Percentiles rank a stretch among this genome's conserved stretches.
Conservation (phyloP, 371 early-diverging fungal species). For the Mucor velutinosus region DNA sequence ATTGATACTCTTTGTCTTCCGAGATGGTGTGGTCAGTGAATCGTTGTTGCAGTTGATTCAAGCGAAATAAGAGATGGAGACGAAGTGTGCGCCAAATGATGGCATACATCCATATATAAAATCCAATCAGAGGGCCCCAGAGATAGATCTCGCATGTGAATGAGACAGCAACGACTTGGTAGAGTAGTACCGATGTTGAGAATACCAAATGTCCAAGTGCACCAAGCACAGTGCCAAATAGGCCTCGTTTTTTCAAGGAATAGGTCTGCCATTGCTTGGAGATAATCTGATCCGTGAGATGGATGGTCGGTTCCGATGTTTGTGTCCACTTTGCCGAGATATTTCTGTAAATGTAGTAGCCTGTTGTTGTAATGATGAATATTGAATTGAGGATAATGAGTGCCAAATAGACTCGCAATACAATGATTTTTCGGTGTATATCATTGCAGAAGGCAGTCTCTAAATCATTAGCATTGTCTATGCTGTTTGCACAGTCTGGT, state of each 20-base stretch:
- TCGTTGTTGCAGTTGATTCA: constrained; percentile 8
- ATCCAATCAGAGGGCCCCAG: constrained; percentile 16
- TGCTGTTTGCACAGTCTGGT: constrained; percentile 3
- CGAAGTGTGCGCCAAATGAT: constrained; percentile 16
- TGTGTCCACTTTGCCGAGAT: neutral
- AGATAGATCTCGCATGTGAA: constrained; percentile 18
- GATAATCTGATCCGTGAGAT: neutral
- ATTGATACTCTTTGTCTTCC: neutral
- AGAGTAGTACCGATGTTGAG: neutral
- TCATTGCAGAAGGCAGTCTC: neutral
- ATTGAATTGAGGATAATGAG: constrained; percentile 10
- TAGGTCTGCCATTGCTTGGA: constrained; percentile 20
- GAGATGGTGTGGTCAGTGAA: neutral
- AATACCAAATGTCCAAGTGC: constrained; percentile 17
- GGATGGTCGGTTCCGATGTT: neutral
- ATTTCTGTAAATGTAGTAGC: constrained; percentile 8
- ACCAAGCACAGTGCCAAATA: constrained; percentile 10
- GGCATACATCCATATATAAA: constrained; percentile 19
- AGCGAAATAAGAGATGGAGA: constrained; percentile 10
- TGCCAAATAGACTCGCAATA: constrained; percentile 14
- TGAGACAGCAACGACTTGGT: constrained; percentile 4
- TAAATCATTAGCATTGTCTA: neutral
- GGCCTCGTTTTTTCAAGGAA: constrained; percentile 14
- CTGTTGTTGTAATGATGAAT: constrained; percentile 9
- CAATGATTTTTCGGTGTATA: constrained; percentile 4